These are phyloP conservation scores for Neopestalotiopsis sp. DNA, from an alignment of 2,329 filamentous ascomycete genomes.

Conservation along the genomic window DNA sequence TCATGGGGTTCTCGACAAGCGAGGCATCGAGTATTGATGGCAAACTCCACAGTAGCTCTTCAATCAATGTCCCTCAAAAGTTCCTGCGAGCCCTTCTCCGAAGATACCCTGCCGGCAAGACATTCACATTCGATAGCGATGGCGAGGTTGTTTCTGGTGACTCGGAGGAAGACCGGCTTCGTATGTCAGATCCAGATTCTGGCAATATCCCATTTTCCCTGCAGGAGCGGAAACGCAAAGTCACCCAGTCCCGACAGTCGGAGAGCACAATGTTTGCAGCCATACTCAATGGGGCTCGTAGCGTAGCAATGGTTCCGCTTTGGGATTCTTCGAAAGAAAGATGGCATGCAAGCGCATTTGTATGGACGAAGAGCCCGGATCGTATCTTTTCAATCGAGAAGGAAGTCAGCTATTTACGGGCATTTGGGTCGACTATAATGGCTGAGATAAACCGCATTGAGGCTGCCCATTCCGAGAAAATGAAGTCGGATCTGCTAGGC, in stretches of 20 bases:
- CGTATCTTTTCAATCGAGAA: slow-evolving; percentile 48
- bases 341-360: slow-evolving; percentile 55
- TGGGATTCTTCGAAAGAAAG: slow-evolving; percentile 51
- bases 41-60: slow-evolving; percentile 11
- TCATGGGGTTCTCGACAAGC: slow-evolving; percentile 45
- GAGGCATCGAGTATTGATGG: slow-evolving; percentile 38
- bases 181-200: slow-evolving; percentile 13
- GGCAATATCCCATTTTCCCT: background rate
- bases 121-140: slow-evolving; percentile 49
- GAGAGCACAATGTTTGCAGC: slow-evolving; percentile 37
- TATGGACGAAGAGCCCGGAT: slow-evolving; percentile 49
- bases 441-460: slow-evolving; percentile 56
- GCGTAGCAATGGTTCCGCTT: slow-evolving; percentile 51
- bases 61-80: slow-evolving; percentile 39
- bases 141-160: slow-evolving; percentile 41
- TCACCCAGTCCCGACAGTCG: slow-evolving; percentile 20
- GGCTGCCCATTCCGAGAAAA: slow-evolving; percentile 42
- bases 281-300: slow-evolving; percentile 48
- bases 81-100: slow-evolving; percentile 47
- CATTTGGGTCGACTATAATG: slow-evolving; percentile 59
- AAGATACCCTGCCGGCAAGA: slow-evolving; percentile 49
- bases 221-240: slow-evolving; percentile 12
- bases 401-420: slow-evolving; percentile 55
- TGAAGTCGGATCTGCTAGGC: slow-evolving; percentile 62
- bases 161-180: slow-evolving; percentile 19